These are phyloP conservation scores for Millerozyma acaciae DNA, from an alignment of 805 yeast species.

Conservation along the genomic window DNA sequence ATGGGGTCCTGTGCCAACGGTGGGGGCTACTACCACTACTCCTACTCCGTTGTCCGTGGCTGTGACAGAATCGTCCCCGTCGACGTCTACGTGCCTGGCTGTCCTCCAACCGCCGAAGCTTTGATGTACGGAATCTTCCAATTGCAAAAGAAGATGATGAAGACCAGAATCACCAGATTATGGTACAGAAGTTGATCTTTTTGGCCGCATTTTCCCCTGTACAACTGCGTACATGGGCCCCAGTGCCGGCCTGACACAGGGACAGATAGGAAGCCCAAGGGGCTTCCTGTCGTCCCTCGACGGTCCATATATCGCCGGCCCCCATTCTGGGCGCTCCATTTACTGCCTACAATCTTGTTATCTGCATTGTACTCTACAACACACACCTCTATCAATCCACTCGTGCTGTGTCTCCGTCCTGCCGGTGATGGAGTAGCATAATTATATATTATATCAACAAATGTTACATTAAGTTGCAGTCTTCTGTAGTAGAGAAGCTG, in stretches of 20 bases:
- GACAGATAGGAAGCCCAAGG: conserved; percentile 1
- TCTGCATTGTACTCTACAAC: too few relatives aligned
- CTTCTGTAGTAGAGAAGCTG: too few relatives aligned
- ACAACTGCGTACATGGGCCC: background rate
- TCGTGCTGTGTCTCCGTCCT: too few relatives aligned
- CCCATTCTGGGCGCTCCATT: too few relatives aligned
- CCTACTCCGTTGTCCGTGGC: conserved; percentile 85
- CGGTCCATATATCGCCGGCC: too few relatives aligned
- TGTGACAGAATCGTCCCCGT: conserved; percentile 87
- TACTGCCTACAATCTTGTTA: too few relatives aligned
- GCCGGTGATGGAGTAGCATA: too few relatives aligned
- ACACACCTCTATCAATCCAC: too few relatives aligned
- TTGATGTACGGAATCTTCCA: conserved; percentile 88
- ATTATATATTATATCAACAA: too few relatives aligned
- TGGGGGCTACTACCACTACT: conserved; percentile 89
- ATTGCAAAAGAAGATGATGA: conserved; percentile 85
- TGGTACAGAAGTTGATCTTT: conserved; percentile 62
- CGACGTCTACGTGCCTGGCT: conserved; percentile 87
- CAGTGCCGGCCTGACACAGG: background rate
- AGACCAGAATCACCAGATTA: conserved; percentile 73
- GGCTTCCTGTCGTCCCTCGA: too few relatives aligned
- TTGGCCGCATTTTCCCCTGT: too few relatives aligned
- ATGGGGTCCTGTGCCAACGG: conserved; percentile 96
- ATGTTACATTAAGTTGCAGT: too few relatives aligned
- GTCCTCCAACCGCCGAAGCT: conserved; percentile 91